Evolutionary conservation across 1,139 yeast genomes (phyloP).

Genomic region (Maudiozyma humilis): DNA sequence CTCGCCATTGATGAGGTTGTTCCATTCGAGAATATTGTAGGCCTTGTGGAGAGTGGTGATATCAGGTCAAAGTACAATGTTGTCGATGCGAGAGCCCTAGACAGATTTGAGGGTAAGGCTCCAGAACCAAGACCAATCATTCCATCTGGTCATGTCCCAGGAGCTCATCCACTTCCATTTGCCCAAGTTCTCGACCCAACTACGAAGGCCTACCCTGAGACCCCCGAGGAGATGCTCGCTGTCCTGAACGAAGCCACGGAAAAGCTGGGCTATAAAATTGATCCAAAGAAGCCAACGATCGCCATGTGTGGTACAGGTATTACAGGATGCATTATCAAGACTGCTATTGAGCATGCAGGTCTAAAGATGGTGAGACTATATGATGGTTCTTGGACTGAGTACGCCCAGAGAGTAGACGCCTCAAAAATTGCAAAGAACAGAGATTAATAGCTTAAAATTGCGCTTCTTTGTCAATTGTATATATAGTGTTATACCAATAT

Average conservation of each 20-base stretch:
- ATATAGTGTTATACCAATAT: too few relatives aligned
- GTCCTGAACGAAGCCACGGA: conserved; percentile 18
- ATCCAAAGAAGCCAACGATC: conserved; percentile 53
- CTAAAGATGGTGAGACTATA: conserved; percentile 53
- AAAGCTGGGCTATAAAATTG: conserved; percentile 24
- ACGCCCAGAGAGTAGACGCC: conserved; percentile 34
- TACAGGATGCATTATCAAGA: conserved; percentile 75
- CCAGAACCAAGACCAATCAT: conserved; percentile 88
- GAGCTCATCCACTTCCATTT: conserved; percentile 73
- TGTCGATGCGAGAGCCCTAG: conserved; percentile 75
- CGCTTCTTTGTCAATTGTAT: background rate
- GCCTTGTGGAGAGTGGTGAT: conserved; percentile 41
- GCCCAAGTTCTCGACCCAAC: conserved; percentile 45
- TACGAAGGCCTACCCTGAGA: conserved; percentile 37
- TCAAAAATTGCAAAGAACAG: conserved; percentile 29
- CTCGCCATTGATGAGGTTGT: conserved; percentile 59
- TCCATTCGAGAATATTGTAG: conserved; percentile 38
- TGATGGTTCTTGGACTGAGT: conserved; percentile 89
- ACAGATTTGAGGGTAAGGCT: conserved; percentile 65
- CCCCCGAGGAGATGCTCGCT: conserved; percentile 15
- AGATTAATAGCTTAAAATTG: conserved; percentile 9
- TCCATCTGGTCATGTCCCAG: conserved; percentile 83
- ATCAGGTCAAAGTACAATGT: conserved; percentile 44
- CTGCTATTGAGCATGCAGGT: conserved; percentile 58
- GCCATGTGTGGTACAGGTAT: conserved; percentile 96